Evolutionary conservation across 1,284 basidiomycete species (phyloP), one percentile per base, ranked within the genome.

Genomic region (Moesziomyces sp.): DNA sequence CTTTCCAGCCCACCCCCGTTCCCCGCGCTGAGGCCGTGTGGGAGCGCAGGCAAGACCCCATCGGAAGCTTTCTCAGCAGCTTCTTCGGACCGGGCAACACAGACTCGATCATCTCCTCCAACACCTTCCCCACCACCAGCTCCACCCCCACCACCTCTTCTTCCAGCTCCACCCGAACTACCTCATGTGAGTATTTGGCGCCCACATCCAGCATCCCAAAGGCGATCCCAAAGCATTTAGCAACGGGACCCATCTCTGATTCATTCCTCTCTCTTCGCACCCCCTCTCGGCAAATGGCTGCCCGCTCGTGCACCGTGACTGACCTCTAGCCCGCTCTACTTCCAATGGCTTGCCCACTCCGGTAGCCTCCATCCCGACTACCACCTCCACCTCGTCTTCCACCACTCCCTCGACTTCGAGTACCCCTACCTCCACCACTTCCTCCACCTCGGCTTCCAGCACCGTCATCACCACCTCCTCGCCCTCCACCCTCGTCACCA

Each of bases 391-490:
- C 19, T 47, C 55, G 26, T 40, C 56, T 13, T 47, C 58, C 4
- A 40, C 54, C 26, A 57, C 66, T 42, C 46, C 58, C 0, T 38
- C 67, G 13, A 61, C 63, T 13, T 57, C 67, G 9, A 66, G 44
- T 26, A 62, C 59, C 0, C 46, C 63, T 35, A 56, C 55, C 23
- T 57, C 68, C 19, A 55, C 62, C 23, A 30, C 52, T 4, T 48
- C 62, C 8, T 46, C 53, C 38, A 63, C 63, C 30, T 56, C 60
- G 14, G 47, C 58, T 1, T 59, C 63, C 2, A 46, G 49, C 11
- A 59, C 46, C 11, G 26, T 70, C 46, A 61, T 70, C 53, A 67
- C 67, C 46, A 74, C 70, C 40, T 70, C 70, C 0, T 65, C 67
- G 7, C 58, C 66, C 13, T 55, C 66, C n/a, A 69, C 64, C 3